Evolutionary conservation across 1,284 basidiomycete genomes (phyloP).

Genomic region (Mycena sp.): DNA sequence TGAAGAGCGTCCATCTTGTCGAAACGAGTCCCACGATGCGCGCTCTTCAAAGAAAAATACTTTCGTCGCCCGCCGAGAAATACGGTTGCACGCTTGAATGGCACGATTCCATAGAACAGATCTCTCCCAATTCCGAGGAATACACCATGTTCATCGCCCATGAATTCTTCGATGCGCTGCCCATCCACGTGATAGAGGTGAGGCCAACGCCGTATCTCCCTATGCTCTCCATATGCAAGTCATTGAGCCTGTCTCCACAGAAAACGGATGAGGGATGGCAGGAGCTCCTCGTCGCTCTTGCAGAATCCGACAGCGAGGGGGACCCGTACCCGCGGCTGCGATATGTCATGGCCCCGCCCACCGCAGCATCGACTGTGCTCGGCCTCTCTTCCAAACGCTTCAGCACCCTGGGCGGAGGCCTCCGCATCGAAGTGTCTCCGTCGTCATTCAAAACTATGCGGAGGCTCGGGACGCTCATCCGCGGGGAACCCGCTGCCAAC

Average conservation of each 20-base stretch:
- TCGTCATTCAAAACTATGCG: constrained; percentile 74
- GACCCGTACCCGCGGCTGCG: constrained; percentile 58
- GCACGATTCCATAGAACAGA: constrained; percentile 79
- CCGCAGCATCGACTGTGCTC: constrained; percentile 73
- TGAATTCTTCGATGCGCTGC: constrained; percentile 98
- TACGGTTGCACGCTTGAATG: constrained; percentile 64
- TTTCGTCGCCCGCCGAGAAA: constrained; percentile 46
- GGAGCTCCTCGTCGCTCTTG: constrained; percentile 81
- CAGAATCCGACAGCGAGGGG: constrained; percentile 10
- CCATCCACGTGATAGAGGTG: constrained; percentile 91
- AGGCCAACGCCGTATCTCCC: too few species aligned
- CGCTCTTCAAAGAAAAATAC: constrained; percentile 67
- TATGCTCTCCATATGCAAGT: neutral
- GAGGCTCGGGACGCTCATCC: constrained; percentile 71
- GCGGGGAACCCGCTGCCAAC: constrained; percentile 16
- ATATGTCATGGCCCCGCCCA: constrained; percentile 75
- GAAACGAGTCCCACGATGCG: constrained; percentile 83
- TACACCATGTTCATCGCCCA: constrained; percentile 95
- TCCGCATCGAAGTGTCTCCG: constrained; percentile 83
- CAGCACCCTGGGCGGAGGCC: constrained; percentile 67
- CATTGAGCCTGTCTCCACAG: constrained; percentile 47
- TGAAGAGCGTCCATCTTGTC: constrained; percentile 71
- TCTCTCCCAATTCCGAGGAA: constrained; percentile 60
- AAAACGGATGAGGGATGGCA: constrained; percentile 86
- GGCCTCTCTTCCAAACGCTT: constrained; percentile 80